Base-by-base conservation (phyloP, 306 rosid species). In the Sphenostylis stenocarpa region DNA sequence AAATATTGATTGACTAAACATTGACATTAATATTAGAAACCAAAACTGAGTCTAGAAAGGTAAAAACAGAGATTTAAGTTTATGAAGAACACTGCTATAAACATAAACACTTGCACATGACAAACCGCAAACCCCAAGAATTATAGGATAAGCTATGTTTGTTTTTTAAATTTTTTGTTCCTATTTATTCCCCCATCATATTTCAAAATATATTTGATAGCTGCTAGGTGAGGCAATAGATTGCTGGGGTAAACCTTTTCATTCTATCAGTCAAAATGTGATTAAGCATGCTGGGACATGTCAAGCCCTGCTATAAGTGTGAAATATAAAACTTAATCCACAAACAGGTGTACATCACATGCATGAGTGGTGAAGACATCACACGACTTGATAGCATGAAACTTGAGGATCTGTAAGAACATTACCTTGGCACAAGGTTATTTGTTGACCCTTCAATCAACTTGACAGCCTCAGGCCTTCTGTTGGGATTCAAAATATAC, bases 371-470 rank as follows among this genome's bases (percentile, higher is more conserved):
- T 47, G 66, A 61, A 71, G 47, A 7, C 16, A 21, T 3, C 33
- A n/a, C 47, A 70, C 24, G 15, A 28, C 60, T 80, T 53, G 21
- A 72, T 21, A 41, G n/a, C 14, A 73, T 3, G 56, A 33, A 44
- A 51, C 73, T 44, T 53, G 48, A 75, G 44, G 67, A 28, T 61
- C 12, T 31, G 24, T 12, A 56, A 52, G 67, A 13, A 19, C 70
- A 67, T 68, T 84, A 92, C 99, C 85, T 88, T 70, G 97, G 86
- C 68, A 72, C 90, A 63, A 62, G 72, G 64, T 87, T 72, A 85
- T 91, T 87, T 73, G 84, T 79, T 44, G 98, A 90, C 70, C 81
- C 96, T 80, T 92, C 99, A 81, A 92, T 87, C 66, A 96, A 82
- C 83, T 85, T 84, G 72, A 96, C 89, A 44, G 93, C 97, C 78